These are phyloP conservation scores for Paxillus ammoniavirescens DNA, from an alignment of 768 basidiomycete species.

Conservation along the genomic window DNA sequence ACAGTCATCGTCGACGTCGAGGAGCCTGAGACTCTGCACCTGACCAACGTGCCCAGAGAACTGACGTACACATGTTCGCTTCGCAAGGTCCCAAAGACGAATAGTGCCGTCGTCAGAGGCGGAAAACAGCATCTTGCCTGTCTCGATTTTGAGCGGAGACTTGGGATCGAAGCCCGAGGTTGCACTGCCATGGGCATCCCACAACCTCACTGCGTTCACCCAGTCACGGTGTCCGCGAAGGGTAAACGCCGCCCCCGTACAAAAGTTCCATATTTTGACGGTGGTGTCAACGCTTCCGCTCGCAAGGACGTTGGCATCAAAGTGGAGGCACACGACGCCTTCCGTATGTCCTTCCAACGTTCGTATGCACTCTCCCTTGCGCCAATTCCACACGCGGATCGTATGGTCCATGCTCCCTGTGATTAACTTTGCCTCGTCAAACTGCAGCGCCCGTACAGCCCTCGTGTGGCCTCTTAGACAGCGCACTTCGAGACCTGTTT, in stretches of 20 bases:
- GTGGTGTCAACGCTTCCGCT: slow-evolving; percentile 94
- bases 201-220: slow-evolving; percentile 93
- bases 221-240: slow-evolving; percentile 92
- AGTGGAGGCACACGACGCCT: slow-evolving; percentile 88
- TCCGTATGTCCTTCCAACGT: slow-evolving; percentile 89
- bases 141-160: slow-evolving; percentile 55
- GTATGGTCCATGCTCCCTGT: slow-evolving; percentile 97
- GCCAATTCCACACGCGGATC: slow-evolving; percentile 96
- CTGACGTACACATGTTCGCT: slow-evolving; percentile 75
- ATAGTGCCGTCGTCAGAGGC: slow-evolving; percentile 94
- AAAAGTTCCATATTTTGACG: slow-evolving; percentile 92
- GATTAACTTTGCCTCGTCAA: slow-evolving; percentile 92
- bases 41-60: slow-evolving; percentile 92
- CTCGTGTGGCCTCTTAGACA: slow-evolving; percentile 88
- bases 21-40: slow-evolving; percentile 85
- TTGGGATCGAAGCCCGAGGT: slow-evolving; percentile 16
- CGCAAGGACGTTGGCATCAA: slow-evolving; percentile 88
- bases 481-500: slow-evolving; percentile 81
- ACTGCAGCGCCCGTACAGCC: slow-evolving; percentile 90
- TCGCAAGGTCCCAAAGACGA: slow-evolving; percentile 89
- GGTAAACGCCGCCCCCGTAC: slow-evolving; percentile 88
- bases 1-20: slow-evolving; percentile 60
- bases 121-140: slow-evolving; percentile 95
- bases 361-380: slow-evolving; percentile 82
- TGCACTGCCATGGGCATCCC: slow-evolving; percentile 54